Conservation (phyloP, 257 asterid species). For the Plantago elongata region DNA sequence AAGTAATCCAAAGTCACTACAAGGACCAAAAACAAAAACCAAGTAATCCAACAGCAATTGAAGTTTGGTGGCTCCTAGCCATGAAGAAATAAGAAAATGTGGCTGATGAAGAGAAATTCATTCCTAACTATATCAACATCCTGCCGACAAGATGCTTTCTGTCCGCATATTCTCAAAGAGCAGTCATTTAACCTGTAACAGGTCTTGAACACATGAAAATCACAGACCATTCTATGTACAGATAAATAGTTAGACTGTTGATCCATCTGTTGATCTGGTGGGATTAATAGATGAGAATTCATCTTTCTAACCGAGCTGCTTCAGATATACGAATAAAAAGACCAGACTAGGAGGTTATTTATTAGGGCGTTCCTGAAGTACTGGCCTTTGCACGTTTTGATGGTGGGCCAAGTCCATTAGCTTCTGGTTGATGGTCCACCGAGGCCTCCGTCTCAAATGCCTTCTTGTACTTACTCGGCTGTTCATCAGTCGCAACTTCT, state of each 20-base stretch:
- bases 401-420: slow-evolving; percentile 19
- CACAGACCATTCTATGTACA: not conserved
- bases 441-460: slow-evolving; percentile 24
- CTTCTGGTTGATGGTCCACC: slow-evolving; percentile 28
- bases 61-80: too few relatives aligned
- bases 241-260: slow-evolving; percentile 9
- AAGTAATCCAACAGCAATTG: too few relatives aligned
- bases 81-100: too few relatives aligned
- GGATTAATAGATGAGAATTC: slow-evolving; percentile 18
- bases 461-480: slow-evolving; percentile 20
- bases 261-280: slow-evolving; percentile 14
- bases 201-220: not conserved
- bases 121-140: slow-evolving; percentile 1
- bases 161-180: slow-evolving; percentile 23
- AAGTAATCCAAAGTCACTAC: too few relatives aligned
- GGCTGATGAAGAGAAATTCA: not conserved
- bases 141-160: not conserved
- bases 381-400: slow-evolving; percentile 41
- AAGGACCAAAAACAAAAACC: too few relatives aligned
- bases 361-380: slow-evolving; percentile 24
- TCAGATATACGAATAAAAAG: slow-evolving; percentile 10
- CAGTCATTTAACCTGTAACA: slow-evolving; percentile 23
- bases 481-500: slow-evolving; percentile 19
- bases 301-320: slow-evolving; percentile 8
- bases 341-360: not conserved